Evolutionary conservation across 1,139 yeast genomes (phyloP).

Genomic region (Zygosaccharomyces sapae): DNA sequence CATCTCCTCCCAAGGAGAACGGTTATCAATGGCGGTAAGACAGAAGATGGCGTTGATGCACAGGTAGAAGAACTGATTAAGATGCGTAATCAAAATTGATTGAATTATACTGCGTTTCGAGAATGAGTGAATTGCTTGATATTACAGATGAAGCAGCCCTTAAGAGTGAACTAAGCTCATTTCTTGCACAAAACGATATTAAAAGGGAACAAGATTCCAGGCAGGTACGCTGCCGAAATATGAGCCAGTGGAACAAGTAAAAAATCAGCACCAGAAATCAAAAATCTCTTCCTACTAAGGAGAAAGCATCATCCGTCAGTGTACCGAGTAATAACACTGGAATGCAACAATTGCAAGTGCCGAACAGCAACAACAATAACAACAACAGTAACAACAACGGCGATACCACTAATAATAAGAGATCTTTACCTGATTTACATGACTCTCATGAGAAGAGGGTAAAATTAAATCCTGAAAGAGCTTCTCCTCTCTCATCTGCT

Average conservation of each 20-base stretch:
- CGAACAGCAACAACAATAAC: conserved; percentile 3
- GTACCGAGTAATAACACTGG: conserved; percentile 1
- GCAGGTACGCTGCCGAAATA: conserved; percentile 20
- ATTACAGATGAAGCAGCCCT: conserved; percentile 24
- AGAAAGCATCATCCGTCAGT: conserved; percentile 1
- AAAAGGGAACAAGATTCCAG: conserved; percentile 24
- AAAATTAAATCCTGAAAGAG: conserved; percentile 7
- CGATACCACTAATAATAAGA: background rate
- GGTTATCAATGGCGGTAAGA: conserved; percentile 6
- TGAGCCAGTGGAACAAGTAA: conserved; percentile 11
- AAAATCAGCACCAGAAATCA: conserved; percentile 6
- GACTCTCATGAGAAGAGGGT: conserved; percentile 6
- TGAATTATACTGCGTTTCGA: conserved; percentile 52
- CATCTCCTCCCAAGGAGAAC: conserved; percentile 16
- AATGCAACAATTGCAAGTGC: conserved; percentile 1
- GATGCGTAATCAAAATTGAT: conserved; percentile 50
- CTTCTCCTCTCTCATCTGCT: conserved; percentile 4
- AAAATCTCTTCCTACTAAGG: background rate
- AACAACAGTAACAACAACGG: background rate
- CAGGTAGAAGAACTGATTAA: conserved; percentile 36
- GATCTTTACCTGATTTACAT: conserved; percentile 7
- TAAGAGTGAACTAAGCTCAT: conserved; percentile 22
- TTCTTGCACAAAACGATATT: conserved; percentile 26
- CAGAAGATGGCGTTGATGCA: conserved; percentile 7
- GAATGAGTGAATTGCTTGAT: conserved; percentile 33